Evolutionary conservation across 345 rosid species (phyloP).

Genomic region (Eucalyptus curtisii): DNA sequence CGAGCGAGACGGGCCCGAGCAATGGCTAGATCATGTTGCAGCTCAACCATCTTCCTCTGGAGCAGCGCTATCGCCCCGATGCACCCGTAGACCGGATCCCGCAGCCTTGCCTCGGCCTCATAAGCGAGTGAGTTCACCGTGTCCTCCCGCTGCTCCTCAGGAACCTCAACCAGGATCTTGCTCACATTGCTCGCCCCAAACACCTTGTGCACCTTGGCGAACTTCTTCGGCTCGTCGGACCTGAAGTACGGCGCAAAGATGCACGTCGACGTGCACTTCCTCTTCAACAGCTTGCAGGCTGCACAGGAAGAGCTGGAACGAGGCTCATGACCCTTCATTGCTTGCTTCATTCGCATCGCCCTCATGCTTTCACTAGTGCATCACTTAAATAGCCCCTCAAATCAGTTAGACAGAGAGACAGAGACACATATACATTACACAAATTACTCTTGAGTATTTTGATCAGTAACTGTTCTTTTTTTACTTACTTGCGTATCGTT

Average conservation of each 20-base stretch:
- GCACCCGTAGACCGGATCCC: constrained; percentile 90
- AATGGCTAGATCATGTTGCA: constrained; percentile 64
- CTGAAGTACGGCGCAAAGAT: constrained; percentile 84
- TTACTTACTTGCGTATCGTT: neutral
- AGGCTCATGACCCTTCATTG: constrained; percentile 34
- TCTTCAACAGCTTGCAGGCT: constrained; percentile 82
- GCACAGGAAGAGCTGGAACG: constrained; percentile 86
- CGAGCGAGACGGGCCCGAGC: constrained; percentile 67
- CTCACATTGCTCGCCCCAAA: constrained; percentile 96
- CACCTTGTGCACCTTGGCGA: constrained; percentile 84
- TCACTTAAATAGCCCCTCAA: neutral
- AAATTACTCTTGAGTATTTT: neutral
- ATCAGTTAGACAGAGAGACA: neutral
- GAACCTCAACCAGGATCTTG: constrained; percentile 75
- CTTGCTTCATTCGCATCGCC: neutral
- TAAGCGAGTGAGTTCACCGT: constrained; percentile 78
- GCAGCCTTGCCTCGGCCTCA: constrained; percentile 86
- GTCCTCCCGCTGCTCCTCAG: constrained; percentile 85
- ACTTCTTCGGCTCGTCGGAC: constrained; percentile 57
- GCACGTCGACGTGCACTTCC: constrained; percentile 69
- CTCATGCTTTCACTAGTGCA: neutral
- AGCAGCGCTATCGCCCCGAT: constrained; percentile 78
- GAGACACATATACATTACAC: neutral
- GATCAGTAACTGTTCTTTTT: neutral
- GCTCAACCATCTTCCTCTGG: constrained; percentile 65